Evolutionary conservation across 306 rosid genomes (phyloP).

Genomic region (Dryas octopetala): DNA sequence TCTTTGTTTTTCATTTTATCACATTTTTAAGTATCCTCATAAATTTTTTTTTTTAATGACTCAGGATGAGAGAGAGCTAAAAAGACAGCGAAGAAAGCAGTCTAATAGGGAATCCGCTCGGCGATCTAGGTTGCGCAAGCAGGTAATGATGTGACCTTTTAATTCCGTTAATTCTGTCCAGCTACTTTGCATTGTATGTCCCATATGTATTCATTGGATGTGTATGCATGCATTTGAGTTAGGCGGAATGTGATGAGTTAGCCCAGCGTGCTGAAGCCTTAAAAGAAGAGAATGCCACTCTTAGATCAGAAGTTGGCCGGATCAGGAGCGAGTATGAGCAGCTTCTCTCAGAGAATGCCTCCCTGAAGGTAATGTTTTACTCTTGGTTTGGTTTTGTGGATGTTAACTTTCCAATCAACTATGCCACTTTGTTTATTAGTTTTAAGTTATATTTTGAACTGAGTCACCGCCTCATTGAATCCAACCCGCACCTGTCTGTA

Average conservation of each 20-base stretch:
- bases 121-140: conserved; percentile 95
- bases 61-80: conserved; percentile 96
- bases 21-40: not conserved
- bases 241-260: conserved; percentile 98
- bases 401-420: not conserved
- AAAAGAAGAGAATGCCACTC: conserved; percentile 81
- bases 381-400: conserved; percentile 26
- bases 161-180: conserved; percentile 16
- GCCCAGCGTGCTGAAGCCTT: conserved; percentile 86
- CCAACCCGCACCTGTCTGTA: not conserved
- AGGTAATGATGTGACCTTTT: conserved; percentile 44
- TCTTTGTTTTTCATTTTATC: not conserved
- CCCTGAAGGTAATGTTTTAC: conserved; percentile 67
- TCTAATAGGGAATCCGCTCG: conserved; percentile 99
- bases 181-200: conserved; percentile 24
- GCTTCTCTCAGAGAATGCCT: conserved; percentile 80
- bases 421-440: not conserved
- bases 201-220: conserved; percentile 10
- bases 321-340: conserved; percentile 86
- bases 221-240: conserved; percentile 26
- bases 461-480: too few relatives aligned
- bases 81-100: conserved; percentile 94
- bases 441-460: not conserved
- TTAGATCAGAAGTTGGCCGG: conserved; percentile 74
- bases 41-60: conserved; percentile 16